Evolutionary conservation across 306 rosid species (phyloP), one percentile per base, ranked within the genome.

Genomic region (Begonia peltatifolia): DNA sequence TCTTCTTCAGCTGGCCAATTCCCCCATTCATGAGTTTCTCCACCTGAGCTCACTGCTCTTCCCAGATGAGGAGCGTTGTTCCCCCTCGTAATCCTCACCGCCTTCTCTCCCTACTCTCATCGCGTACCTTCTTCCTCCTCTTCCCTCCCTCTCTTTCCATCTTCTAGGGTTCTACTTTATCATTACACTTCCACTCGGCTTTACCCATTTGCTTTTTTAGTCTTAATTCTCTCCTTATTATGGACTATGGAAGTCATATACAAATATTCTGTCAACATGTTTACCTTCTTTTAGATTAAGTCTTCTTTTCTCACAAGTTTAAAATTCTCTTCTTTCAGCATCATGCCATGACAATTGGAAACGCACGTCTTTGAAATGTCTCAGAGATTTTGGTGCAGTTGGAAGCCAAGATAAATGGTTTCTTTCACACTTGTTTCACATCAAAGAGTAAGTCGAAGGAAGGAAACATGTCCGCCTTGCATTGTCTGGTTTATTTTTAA

Each of bases 51-150:
- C 12, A 16, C 2, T 53, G 57, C 10, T 30, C 46, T 18, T 23
- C 16, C 79, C 74, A 79, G 62, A 92, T 86, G 96, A 83, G 74
- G 88, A 81, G 75, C 69, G 99, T 72, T 70, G 73, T 86, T 35
- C 67, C 74, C 50, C 50, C 65, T 67, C 74, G 78, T 70, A 59
- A 62, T 64, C 87, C 78, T 54, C 93, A 30, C 71, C 74, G 86
- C 60, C 56, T 53, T 14, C 46, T 60, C 67, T 16, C 69, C 16
- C 61, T 73, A 54, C 50, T 73, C 2, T 57, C 72, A 64, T 53
- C 65, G 46, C 38, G 97, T 76, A 83, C 48, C 9, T 0, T 52
- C 46, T 42, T 46, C 2, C 16, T 18, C 8, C 47, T 36, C 59
- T 36, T 58, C 15, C 22, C 51, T 18, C 9, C 10, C 49, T 57